Conservation (phyloP, 805 yeast genomes). For the Dipodascus albidus region DNA sequence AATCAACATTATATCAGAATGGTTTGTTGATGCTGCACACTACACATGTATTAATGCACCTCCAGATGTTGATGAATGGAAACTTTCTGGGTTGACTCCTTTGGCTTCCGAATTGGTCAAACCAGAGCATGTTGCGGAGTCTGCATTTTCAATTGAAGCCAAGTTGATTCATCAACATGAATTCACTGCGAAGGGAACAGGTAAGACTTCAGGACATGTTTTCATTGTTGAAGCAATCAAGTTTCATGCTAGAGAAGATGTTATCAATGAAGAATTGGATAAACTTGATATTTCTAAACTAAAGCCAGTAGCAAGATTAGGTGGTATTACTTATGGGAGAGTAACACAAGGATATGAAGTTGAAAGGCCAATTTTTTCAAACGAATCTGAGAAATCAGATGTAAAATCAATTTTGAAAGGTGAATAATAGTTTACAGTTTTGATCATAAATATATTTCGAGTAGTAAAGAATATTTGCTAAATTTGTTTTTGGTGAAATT, state of each 20-base stretch:
- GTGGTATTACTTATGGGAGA: constrained; percentile 38
- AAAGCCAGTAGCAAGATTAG: constrained; percentile 45
- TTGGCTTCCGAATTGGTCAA: constrained; percentile 33
- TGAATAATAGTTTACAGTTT: too few relatives aligned
- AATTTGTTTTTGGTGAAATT: too few relatives aligned
- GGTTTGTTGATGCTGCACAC: constrained; percentile 57
- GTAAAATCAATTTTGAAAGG: too few relatives aligned
- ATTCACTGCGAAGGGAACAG: constrained; percentile 30
- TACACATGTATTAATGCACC: constrained; percentile 38
- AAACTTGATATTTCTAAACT: constrained; percentile 35
- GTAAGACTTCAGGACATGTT: constrained; percentile 28
- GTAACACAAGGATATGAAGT: constrained; percentile 35
- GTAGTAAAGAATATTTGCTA: background rate
- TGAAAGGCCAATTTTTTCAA: constrained; percentile 31
- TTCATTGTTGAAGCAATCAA: constrained; percentile 43
- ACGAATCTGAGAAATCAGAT: constrained; percentile 4
- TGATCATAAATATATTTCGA: background rate
- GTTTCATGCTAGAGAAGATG: constrained; percentile 47
- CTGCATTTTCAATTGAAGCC: constrained; percentile 49
- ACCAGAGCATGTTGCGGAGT: constrained; percentile 49
- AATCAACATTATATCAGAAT: constrained; percentile 47
- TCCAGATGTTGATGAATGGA: constrained; percentile 42
- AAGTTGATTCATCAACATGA: constrained; percentile 35
- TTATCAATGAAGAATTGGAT: constrained; percentile 31
- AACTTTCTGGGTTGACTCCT: constrained; percentile 41